phyloP scores from a whole-genome alignment of 1,139 yeast species.

The Candida neerlandica region DNA sequence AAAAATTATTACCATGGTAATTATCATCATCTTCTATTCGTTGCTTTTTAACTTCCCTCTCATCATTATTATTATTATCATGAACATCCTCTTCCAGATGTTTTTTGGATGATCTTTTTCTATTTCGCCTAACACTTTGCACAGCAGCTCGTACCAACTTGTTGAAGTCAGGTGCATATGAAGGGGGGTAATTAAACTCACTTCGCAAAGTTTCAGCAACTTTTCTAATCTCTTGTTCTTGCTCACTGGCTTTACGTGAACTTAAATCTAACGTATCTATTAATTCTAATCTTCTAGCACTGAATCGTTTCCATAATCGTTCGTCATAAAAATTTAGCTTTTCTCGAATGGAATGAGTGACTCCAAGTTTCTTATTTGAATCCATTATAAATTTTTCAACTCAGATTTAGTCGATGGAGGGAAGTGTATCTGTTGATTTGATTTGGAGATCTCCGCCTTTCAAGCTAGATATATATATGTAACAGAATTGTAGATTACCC shows the following conservation, averaged over 20 bases:
- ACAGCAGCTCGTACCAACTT: constrained; percentile 90
- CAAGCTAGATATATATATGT: not conserved
- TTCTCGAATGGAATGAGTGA: constrained; percentile 76
- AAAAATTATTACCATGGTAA: constrained; percentile 20
- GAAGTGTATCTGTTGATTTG: not conserved
- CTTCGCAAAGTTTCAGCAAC: constrained; percentile 75
- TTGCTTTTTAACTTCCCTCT: not conserved
- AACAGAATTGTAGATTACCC: not conserved
- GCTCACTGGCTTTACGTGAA: constrained; percentile 86
- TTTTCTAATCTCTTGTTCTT: constrained; percentile 73
- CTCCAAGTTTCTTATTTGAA: constrained; percentile 44
- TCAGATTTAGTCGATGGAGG: not conserved
- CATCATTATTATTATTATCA: constrained; percentile 2
- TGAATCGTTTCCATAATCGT: constrained; percentile 82
- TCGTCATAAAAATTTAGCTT: constrained; percentile 80
- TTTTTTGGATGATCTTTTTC: constrained; percentile 43
- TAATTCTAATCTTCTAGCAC: constrained; percentile 83
- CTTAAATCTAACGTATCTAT: constrained; percentile 81
- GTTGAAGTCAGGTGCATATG: constrained; percentile 72
- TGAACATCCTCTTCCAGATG: constrained; percentile 10
- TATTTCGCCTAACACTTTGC: constrained; percentile 57
- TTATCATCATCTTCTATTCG: not conserved
- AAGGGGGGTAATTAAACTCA: constrained; percentile 72
- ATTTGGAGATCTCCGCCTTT: not conserved
- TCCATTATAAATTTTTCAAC: not conserved